These are phyloP conservation scores for Camellia japonica DNA, from an alignment of 148 eudicot genomes.

Conservation along the genomic window DNA sequence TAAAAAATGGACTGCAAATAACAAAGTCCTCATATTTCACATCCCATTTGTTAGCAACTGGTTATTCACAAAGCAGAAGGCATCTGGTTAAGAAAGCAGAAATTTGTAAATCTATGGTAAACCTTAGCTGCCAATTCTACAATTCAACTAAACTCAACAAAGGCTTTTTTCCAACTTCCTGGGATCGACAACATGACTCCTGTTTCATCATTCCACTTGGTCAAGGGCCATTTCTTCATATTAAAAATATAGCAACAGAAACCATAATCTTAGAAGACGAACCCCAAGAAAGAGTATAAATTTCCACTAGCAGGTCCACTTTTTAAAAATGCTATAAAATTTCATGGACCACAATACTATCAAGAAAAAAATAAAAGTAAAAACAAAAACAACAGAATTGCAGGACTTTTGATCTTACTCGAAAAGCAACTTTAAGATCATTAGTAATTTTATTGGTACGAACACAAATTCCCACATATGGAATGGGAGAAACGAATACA, in stretches of 20 bases:
- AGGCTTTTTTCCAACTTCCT: not conserved
- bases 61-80: constrained; percentile 5
- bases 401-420: not conserved
- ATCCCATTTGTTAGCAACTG: not conserved
- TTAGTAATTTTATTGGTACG: not conserved
- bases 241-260: not conserved
- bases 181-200: not conserved
- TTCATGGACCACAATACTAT: not conserved
- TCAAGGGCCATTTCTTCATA: not conserved
- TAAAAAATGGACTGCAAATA: not conserved
- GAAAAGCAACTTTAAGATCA: not conserved
- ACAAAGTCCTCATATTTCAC: not conserved
- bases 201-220: not conserved
- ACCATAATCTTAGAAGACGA: not conserved
- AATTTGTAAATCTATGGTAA: not conserved
- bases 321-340: not conserved
- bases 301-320: not conserved
- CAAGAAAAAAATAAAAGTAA: not conserved
- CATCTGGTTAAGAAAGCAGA: not conserved
- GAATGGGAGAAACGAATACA: constrained; percentile 8
- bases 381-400: not conserved
- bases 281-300: not conserved
- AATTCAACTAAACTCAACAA: not conserved
- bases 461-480: not conserved
- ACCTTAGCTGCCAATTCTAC: not conserved